These are phyloP conservation scores for Zygnema cylindricum DNA, from an alignment of 139 green algal genomes.

Conservation along the genomic window DNA sequence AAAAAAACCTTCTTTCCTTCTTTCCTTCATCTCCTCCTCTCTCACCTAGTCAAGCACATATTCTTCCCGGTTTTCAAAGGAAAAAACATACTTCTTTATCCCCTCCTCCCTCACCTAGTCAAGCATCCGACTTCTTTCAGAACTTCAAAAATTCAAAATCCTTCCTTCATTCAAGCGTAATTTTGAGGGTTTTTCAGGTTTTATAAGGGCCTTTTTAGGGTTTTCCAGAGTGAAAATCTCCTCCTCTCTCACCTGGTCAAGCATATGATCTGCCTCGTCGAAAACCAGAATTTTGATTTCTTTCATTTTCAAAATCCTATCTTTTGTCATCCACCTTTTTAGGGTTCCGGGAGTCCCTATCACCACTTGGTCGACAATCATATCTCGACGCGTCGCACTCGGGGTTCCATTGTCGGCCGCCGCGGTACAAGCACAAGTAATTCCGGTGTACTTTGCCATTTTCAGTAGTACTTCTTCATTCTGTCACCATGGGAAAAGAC, in stretches of 20 bases:
- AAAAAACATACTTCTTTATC: too few species aligned
- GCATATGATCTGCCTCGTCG: conserved; percentile 99
- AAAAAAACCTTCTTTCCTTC: too few species aligned
- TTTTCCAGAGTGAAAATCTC: too few species aligned
- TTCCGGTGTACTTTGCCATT: conserved; percentile 87
- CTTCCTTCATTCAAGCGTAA: too few species aligned
- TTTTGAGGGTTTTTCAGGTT: too few species aligned
- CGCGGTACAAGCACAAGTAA: conserved; percentile 64
- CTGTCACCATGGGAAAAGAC: conserved; percentile 66
- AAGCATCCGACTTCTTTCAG: neutral
- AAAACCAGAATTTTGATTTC: conserved; percentile 91
- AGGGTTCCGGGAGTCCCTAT: conserved; percentile 96
- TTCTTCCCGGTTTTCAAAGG: too few species aligned
- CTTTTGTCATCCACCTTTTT: conserved; percentile 84
- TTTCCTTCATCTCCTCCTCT: too few species aligned
- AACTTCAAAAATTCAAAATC: neutral
- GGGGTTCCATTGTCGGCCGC: neutral
- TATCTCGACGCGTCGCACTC: conserved; percentile 18
- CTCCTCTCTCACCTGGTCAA: conserved; percentile 68
- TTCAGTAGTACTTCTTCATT: conserved; percentile 86
- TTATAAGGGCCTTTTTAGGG: too few species aligned
- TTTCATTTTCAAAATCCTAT: conserved; percentile 71
- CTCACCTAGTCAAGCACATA: too few species aligned
- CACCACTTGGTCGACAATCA: conserved; percentile 72
- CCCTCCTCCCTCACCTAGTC: too few species aligned